Evolutionary conservation across 805 yeast genomes (phyloP).

Genomic region (Cyberlindnera euphorbiiphila): DNA sequence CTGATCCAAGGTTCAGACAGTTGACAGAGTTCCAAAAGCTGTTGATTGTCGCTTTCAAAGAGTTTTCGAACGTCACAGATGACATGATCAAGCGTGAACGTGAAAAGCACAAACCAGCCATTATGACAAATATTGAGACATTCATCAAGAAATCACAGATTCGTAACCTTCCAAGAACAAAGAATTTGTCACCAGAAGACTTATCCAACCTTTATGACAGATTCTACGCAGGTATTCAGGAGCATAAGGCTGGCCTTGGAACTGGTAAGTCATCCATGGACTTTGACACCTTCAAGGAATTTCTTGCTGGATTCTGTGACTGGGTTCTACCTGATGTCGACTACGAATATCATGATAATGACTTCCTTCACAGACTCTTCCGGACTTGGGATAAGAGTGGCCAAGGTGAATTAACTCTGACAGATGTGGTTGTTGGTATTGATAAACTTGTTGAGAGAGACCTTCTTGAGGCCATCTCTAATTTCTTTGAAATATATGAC

Average conservation of each 20-base stretch:
- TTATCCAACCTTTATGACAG: slow-evolving; percentile 78
- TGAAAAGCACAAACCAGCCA: slow-evolving; percentile 65
- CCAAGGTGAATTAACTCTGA: slow-evolving; percentile 55
- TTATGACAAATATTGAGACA: slow-evolving; percentile 79
- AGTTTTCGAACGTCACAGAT: slow-evolving; percentile 78
- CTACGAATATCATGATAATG: slow-evolving; percentile 36
- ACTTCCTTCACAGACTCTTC: slow-evolving; percentile 62
- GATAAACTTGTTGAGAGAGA: slow-evolving; percentile 68
- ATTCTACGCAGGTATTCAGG: slow-evolving; percentile 70
- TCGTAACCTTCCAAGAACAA: slow-evolving; percentile 76
- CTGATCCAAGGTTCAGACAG: slow-evolving; percentile 56
- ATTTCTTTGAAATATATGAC: slow-evolving; percentile 77
- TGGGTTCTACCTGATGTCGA: slow-evolving; percentile 53
- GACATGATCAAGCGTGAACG: slow-evolving; percentile 67
- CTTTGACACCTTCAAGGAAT: slow-evolving; percentile 62
- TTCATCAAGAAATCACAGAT: slow-evolving; percentile 91
- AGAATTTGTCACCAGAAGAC: slow-evolving; percentile 52
- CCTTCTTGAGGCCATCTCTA: slow-evolving; percentile 71
- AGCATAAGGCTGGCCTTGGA: slow-evolving; percentile 53
- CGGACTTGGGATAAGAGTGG: slow-evolving; percentile 62
- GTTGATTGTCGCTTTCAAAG: slow-evolving; percentile 88
- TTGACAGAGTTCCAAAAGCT: slow-evolving; percentile 87
- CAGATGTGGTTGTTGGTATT: slow-evolving; percentile 69
- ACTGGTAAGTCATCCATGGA: slow-evolving; percentile 67
- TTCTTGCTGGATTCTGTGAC: slow-evolving; percentile 75